These are phyloP conservation scores for Teratosphaeria epicoccoides DNA, from an alignment of 2,329 filamentous ascomycete genomes.

Conservation along the genomic window DNA sequence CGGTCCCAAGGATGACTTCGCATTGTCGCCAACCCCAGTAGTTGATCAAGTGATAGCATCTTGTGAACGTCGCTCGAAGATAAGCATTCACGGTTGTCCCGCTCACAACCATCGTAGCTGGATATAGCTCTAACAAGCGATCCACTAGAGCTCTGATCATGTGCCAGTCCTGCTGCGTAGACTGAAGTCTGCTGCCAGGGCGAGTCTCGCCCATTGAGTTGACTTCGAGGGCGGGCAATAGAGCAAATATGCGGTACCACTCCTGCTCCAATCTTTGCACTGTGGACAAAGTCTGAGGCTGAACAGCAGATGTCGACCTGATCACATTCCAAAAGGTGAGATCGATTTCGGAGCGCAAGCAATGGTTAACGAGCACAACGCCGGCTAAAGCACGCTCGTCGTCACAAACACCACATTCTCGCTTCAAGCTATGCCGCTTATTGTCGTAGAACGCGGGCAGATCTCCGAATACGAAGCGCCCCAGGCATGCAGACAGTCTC, in stretches of 20 bases:
- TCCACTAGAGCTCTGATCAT: constrained; percentile 36
- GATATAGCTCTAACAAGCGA: constrained; percentile 39
- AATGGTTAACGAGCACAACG: constrained; percentile 37
- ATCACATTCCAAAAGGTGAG: constrained; percentile 37
- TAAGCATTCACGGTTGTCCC: constrained; percentile 45
- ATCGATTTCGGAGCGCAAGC: constrained; percentile 24
- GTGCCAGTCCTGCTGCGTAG: constrained; percentile 39
- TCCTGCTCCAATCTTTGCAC: constrained; percentile 27
- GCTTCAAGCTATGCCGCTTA: constrained; percentile 30
- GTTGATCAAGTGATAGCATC: constrained; percentile 44
- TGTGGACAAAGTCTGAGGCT: constrained; percentile 14
- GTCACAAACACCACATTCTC: constrained; percentile 40
- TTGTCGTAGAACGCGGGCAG: constrained; percentile 27
- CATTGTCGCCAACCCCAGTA: constrained; percentile 49
- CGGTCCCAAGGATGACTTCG: constrained; percentile 40
- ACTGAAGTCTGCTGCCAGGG: constrained; percentile 31
- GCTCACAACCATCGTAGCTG: constrained; percentile 29
- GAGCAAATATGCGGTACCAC: constrained; percentile 39
- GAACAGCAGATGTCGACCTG: constrained; percentile 24
- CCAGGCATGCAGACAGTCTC: background rate
- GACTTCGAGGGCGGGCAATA: constrained; percentile 45
- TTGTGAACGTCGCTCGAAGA: constrained; percentile 39
- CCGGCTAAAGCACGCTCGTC: constrained; percentile 32
- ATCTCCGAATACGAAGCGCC: background rate
- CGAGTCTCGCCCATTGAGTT: constrained; percentile 39